A percentile compares a stretch with the other conserved stretches of the same genome.
Evolutionary conservation across 2,329 filamentous ascomycete species (phyloP).

Genomic region (Alternaria solani): DNA sequence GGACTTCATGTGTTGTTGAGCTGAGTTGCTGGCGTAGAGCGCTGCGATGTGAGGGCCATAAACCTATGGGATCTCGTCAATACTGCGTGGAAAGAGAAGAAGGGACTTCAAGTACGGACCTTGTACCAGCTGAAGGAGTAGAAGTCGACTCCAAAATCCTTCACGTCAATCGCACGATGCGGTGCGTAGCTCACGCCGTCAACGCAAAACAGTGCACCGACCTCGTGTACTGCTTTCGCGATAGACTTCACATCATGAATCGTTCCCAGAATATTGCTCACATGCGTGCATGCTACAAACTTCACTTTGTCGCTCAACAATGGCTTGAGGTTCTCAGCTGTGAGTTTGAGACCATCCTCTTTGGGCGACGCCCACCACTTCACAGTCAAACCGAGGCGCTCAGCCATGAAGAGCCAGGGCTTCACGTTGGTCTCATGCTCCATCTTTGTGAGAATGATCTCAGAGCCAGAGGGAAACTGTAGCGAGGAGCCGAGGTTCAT

Average conservation of each 20-base stretch:
- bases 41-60: conserved; percentile 79
- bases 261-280: conserved; percentile 75
- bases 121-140: conserved; percentile 87
- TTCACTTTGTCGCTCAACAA: conserved; percentile 71
- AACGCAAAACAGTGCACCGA: conserved; percentile 70
- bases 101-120: conserved; percentile 30
- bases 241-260: conserved; percentile 70
- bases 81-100: too few relatives aligned
- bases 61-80: conserved; percentile 53
- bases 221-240: conserved; percentile 59
- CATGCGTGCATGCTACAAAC: conserved; percentile 76
- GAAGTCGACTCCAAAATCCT: conserved; percentile 73
- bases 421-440: conserved; percentile 83
- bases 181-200: conserved; percentile 82
- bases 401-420: conserved; percentile 74
- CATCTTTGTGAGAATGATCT: conserved; percentile 74
- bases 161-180: conserved; percentile 74
- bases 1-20: conserved; percentile 64
- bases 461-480: conserved; percentile 58
- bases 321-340: conserved; percentile 62
- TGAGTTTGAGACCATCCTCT: conserved; percentile 65
- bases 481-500: conserved; percentile 66
- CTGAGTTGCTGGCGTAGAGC: conserved; percentile 69
- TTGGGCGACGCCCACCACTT: conserved; percentile 71
- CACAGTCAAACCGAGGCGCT: conserved; percentile 65